phyloP scores from a whole-genome alignment of 176 grass and related monocot species.

The Zea mays region DNA sequence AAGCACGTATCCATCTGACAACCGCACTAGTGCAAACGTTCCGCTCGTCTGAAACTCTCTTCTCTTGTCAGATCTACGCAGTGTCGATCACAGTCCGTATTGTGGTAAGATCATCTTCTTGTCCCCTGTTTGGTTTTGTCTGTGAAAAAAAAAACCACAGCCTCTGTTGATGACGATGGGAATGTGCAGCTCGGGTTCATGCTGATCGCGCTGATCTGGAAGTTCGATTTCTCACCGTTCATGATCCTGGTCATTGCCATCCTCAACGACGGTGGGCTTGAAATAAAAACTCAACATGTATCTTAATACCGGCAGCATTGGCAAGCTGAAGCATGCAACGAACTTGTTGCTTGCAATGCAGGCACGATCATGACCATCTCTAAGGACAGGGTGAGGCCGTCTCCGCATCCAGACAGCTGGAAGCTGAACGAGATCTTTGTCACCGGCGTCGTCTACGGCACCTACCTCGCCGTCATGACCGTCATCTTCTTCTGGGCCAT shows the following conservation, averaged over 20 bases:
- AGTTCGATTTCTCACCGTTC: conserved; percentile 96
- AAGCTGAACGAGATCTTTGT: conserved; percentile 92
- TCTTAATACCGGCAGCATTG: not conserved
- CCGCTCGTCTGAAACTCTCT: conserved; percentile 4
- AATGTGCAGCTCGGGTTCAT: conserved; percentile 83
- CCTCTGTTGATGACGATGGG: not conserved
- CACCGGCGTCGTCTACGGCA: conserved; percentile 81
- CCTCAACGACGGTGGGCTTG: conserved; percentile 82
- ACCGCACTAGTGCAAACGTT: not conserved
- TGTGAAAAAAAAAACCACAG: not conserved
- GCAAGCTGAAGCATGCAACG: not conserved
- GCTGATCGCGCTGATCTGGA: conserved; percentile 94
- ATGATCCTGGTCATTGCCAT: conserved; percentile 98
- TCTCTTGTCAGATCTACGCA: conserved; percentile 74
- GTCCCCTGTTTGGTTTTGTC: not conserved
- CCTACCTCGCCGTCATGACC: conserved; percentile 85
- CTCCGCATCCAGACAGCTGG: conserved; percentile 93
- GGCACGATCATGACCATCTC: conserved; percentile 99
- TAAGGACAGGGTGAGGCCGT: conserved; percentile 92
- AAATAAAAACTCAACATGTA: not conserved
- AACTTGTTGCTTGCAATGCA: not conserved
- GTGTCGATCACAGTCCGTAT: conserved; percentile 98
- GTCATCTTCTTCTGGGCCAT: conserved; percentile 97
- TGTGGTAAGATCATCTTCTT: conserved; percentile 62
- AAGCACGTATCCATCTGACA: conserved; percentile 12